Percentiles rank a stretch among this genome's conserved stretches.
Conservation (phyloP, 2,329 filamentous ascomycete genomes). For the Nigrospora oryzae region DNA sequence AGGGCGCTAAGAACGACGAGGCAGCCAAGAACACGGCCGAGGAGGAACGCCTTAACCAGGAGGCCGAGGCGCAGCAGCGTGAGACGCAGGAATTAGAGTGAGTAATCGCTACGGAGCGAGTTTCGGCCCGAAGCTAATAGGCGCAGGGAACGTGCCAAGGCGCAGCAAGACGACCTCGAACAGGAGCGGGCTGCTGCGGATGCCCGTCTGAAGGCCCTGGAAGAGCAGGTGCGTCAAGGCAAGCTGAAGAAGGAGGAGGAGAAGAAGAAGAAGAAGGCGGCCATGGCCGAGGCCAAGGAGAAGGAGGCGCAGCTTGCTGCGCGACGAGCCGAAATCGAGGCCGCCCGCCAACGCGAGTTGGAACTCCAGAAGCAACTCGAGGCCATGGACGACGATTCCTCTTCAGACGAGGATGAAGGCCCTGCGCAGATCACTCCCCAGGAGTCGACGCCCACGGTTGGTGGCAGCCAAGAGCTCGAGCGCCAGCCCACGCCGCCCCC, state of each 20-base stretch:
- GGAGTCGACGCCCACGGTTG: conserved; percentile 48
- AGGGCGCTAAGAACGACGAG: conserved; percentile 52
- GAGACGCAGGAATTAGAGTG: conserved; percentile 77
- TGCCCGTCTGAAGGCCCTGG: conserved; percentile 76
- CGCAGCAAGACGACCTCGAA: conserved; percentile 72
- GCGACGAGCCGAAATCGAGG: conserved; percentile 85
- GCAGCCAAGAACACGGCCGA: conserved; percentile 37
- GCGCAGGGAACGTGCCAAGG: conserved; percentile 60
- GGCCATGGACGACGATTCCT: conserved; percentile 62
- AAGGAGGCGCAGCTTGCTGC: conserved; percentile 79
- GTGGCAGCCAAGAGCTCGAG: conserved; percentile 38
- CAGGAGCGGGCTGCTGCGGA: conserved; percentile 74
- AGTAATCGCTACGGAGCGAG: conserved; percentile 29
- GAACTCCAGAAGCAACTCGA: conserved; percentile 85
- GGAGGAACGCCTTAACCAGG: conserved; percentile 56
- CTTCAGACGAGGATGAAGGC: conserved; percentile 74
- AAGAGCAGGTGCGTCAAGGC: conserved; percentile 87
- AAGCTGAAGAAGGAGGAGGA: conserved; percentile 97
- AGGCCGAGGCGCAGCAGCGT: conserved; percentile 68
- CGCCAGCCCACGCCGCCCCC: conserved; percentile 41
- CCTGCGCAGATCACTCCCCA: conserved; percentile 60
- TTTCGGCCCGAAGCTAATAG: conserved; percentile 8
- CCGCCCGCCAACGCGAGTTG: conserved; percentile 79
- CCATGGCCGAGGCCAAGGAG: conserved; percentile 76
- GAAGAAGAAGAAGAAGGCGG: conserved; percentile 85